Conservation (phyloP, 805 yeast species). For the Candida sithepensis region DNA sequence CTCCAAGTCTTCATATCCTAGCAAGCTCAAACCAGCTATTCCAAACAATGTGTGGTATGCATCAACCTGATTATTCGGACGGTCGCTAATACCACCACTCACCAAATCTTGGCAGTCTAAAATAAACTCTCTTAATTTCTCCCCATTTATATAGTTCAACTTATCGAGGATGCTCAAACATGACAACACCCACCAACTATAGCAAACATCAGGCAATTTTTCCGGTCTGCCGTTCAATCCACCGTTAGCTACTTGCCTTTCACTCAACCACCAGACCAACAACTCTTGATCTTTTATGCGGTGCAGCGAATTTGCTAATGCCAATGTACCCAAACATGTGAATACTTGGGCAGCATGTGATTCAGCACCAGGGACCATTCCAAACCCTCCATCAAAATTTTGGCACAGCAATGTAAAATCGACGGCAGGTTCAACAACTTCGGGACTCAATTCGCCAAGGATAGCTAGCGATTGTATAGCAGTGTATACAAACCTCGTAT, state of each 20-base stretch:
- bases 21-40: conserved; percentile 77
- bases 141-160: conserved; percentile 73
- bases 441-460: conserved; percentile 52
- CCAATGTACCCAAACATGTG: conserved; percentile 78
- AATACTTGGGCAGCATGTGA: conserved; percentile 91
- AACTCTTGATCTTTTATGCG: conserved; percentile 38
- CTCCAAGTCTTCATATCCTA: conserved; percentile 58
- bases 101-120: conserved; percentile 71
- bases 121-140: conserved; percentile 62
- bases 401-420: conserved; percentile 64
- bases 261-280: conserved; percentile 84
- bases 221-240: conserved; percentile 97
- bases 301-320: conserved; percentile 60
- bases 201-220: conserved; percentile 95
- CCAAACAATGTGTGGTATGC: conserved; percentile 93
- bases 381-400: conserved; percentile 96
- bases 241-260: conserved; percentile 81
- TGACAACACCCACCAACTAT: conserved; percentile 95
- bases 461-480: conserved; percentile 73
- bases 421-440: conserved; percentile 54
- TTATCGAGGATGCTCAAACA: conserved; percentile 63
- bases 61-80: conserved; percentile 88
- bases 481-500: conserved; percentile 84
- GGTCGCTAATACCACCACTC: conserved; percentile 87
- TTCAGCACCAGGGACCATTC: conserved; percentile 91